phyloP scores from a whole-genome alignment of 257 asterid species.

The Plantago elongata region DNA sequence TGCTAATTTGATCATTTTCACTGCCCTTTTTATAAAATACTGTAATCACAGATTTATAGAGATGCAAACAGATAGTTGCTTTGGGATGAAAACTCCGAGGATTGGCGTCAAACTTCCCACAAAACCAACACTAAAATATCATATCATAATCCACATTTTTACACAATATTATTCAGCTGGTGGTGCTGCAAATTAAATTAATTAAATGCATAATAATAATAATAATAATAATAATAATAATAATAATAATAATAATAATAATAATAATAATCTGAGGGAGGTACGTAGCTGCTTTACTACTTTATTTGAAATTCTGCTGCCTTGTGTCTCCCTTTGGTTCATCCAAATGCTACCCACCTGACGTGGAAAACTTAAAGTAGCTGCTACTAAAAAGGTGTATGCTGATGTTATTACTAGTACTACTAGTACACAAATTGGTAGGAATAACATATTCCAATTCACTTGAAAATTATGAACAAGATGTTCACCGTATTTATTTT shows the following conservation, averaged over 20 bases:
- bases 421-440: no score
- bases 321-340: constrained; percentile 21
- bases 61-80: constrained; percentile 48
- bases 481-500: no score
- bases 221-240: no score
- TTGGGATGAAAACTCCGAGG: constrained; percentile 44
- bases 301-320: constrained; percentile 50
- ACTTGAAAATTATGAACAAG: no score
- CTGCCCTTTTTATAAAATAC: neutral
- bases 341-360: constrained; percentile 20
- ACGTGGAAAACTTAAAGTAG: constrained; percentile 18
- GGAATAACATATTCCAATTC: no score
- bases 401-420: neutral
- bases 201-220: no score
- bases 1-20: constrained; percentile 15
- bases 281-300: constrained; percentile 26
- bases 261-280: constrained; percentile 23
- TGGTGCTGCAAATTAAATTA: no score
- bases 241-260: no score
- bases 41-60: neutral
- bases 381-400: neutral
- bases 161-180: no score
- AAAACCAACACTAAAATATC: no score
- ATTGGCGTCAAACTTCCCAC: constrained; percentile 35
- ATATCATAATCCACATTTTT: constrained; percentile 19